A percentile compares a stretch with the other conserved stretches of the same genome.
Evolutionary conservation across 495 filamentous ascomycete species (phyloP).

Genomic region (Penicillium soppii): DNA sequence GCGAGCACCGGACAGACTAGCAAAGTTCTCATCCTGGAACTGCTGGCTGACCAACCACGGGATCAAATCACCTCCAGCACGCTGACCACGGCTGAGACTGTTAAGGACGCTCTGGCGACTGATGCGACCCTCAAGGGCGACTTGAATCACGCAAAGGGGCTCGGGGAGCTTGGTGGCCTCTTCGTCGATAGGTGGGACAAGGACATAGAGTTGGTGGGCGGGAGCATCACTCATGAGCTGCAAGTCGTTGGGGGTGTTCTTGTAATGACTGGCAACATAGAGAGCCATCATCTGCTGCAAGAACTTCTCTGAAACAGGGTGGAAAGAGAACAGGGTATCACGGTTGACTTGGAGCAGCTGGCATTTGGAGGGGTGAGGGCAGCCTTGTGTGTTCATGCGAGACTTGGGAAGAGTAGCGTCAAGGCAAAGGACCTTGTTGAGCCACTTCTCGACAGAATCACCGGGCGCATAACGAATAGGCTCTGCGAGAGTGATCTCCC

Average conservation of each 20-base stretch:
- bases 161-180: slow-evolving; percentile 79
- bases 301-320: slow-evolving; percentile 96
- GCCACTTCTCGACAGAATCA: slow-evolving; percentile 92
- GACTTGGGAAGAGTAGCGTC: slow-evolving; percentile 85
- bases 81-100: slow-evolving; percentile 81
- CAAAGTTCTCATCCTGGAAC: slow-evolving; percentile 97
- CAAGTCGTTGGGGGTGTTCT: slow-evolving; percentile 96
- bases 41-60: slow-evolving; percentile 98
- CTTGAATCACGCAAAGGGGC: slow-evolving; percentile 91
- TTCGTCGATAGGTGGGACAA: slow-evolving; percentile 84
- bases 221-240: slow-evolving; percentile 98
- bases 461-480: slow-evolving; percentile 93
- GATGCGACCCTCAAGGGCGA: slow-evolving; percentile 92
- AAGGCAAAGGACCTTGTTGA: slow-evolving; percentile 90
- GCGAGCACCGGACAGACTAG: slow-evolving; percentile 85
- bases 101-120: slow-evolving; percentile 89
- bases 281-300: slow-evolving; percentile 97
- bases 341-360: slow-evolving; percentile 92
- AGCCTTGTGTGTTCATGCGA: slow-evolving; percentile 71
- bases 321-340: slow-evolving; percentile 97
- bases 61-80: slow-evolving; percentile 92
- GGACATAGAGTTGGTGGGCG: slow-evolving; percentile 93
- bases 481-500: slow-evolving; percentile 88
- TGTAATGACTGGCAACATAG: slow-evolving; percentile 98
- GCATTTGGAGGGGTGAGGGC: slow-evolving; percentile 85